Evolutionary conservation across 441 rosid species (phyloP).

Genomic region (Codiaeum variegatum): DNA sequence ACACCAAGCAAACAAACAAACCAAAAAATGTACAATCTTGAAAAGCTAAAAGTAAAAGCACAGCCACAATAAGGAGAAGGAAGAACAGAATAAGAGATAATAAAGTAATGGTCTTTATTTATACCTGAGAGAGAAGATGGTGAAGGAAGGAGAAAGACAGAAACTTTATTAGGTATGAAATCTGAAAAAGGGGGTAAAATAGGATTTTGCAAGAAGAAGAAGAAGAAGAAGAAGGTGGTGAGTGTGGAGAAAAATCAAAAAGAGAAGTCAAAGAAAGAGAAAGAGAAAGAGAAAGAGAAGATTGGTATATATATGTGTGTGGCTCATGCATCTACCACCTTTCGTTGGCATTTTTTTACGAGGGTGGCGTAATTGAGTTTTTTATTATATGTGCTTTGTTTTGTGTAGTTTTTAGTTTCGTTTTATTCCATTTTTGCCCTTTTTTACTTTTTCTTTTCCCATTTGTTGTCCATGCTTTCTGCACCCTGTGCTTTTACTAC

Average conservation of each 20-base stretch:
- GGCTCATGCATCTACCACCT: constrained; percentile 61
- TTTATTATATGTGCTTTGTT: not conserved
- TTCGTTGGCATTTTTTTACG: constrained; percentile 24
- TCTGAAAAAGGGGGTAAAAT: constrained; percentile 9
- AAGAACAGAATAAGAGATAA: not conserved
- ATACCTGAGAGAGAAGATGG: constrained; percentile 29
- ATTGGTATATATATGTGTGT: constrained; percentile 19
- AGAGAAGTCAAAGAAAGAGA: not conserved
- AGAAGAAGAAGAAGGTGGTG: constrained; percentile 24
- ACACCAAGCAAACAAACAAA: not conserved
- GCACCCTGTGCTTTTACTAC: not conserved
- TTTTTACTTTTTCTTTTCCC: not conserved
- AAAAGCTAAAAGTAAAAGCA: constrained; percentile 7
- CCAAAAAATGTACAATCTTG: constrained; percentile 20
- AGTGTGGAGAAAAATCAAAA: not conserved
- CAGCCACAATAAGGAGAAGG: not conserved
- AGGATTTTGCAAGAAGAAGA: too few relatives aligned
- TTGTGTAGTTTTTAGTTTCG: not conserved
- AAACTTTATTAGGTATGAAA: constrained; percentile 15
- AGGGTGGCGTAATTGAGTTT: not conserved
- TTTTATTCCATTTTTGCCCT: constrained; percentile 22
- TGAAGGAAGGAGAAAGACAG: constrained; percentile 10
- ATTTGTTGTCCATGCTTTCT: not conserved
- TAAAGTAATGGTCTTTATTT: constrained; percentile 10
- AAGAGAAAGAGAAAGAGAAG: not conserved